Evolutionary conservation across 139 green algal species (phyloP), one percentile per base, ranked within the genome.

Genomic region (Desmodesmus armatus): DNA sequence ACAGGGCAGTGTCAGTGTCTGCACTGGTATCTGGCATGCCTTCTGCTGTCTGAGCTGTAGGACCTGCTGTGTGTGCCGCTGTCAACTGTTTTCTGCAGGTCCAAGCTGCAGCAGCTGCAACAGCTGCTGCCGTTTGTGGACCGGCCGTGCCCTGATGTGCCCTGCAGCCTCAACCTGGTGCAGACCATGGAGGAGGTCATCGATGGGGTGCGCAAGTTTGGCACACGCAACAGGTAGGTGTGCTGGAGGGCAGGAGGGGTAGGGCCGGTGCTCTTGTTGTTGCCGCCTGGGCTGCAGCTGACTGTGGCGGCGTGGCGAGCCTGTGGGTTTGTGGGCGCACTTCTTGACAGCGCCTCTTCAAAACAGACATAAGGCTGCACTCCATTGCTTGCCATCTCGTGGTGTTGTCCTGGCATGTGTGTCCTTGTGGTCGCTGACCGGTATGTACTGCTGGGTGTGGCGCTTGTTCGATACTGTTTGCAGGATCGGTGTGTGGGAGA

Each of bases 401-500:
- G n/a, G n/a, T n/a, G n/a, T n/a, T n/a, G n/a, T n/a, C n/a, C n/a
- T n/a, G n/a, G n/a, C n/a, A 5, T 67, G 0, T 31, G n/a, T 67
- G 21, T 62, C 1, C 51, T 62, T 27, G 23, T 72, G 17, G 9
- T 75, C 29, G 37, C 41, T 75, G 29, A 11, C 60, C 6, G 29
- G 60, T 69, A 69, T 69, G 60, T 27, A 2, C 31, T 23, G 31
- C 3, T 41, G 9, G 40, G 31, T 41, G 58, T 23, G 7, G n/a
- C n/a, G 47, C 13, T 7, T 55, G 9, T 55, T 55, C 47, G 0
- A 15, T 40, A 25, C 21, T 78, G 25, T 37, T 37, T 7, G 40
- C 40, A 84, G 78, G 78, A 29, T 84, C 35, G 78, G 78, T 11
- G 51, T 84, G 25, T 84, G 78, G 78, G 41, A 84, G 63, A n/a